Evolutionary conservation across 2,329 filamentous ascomycete genomes (phyloP).

Genomic region (Alternaria rosae): DNA sequence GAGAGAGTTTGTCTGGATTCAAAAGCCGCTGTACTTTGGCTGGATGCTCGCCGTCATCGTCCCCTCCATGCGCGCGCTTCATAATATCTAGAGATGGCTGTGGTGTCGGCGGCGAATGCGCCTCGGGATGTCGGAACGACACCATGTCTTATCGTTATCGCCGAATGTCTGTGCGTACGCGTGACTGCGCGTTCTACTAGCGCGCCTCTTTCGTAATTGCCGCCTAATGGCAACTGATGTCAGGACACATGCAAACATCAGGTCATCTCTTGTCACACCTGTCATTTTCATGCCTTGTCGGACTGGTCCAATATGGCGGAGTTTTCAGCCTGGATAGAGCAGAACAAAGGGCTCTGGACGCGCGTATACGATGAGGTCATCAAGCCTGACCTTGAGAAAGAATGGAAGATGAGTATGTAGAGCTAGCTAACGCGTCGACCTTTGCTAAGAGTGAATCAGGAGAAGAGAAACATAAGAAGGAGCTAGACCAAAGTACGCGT

Average conservation of each 20-base stretch:
- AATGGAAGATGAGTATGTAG: constrained; percentile 44
- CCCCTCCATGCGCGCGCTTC: constrained; percentile 50
- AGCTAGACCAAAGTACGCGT: constrained; percentile 38
- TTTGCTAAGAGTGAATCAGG: constrained; percentile 24
- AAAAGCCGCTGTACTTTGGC: constrained; percentile 56
- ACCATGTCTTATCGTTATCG: constrained; percentile 29
- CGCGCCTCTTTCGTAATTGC: constrained; percentile 2
- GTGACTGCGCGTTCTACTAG: constrained; percentile 34
- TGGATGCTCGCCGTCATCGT: constrained; percentile 34
- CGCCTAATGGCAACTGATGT: constrained; percentile 4
- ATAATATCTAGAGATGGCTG: constrained; percentile 22
- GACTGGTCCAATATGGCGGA: constrained; percentile 33
- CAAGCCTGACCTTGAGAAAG: constrained; percentile 39
- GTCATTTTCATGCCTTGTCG: constrained; percentile 2
- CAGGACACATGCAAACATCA: background rate
- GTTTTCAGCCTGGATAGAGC: constrained; percentile 36
- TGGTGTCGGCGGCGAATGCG: constrained; percentile 13
- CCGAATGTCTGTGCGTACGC: constrained; percentile 20
- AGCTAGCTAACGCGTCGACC: background rate
- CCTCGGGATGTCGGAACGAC: constrained; percentile 8
- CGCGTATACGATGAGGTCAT: constrained; percentile 48
- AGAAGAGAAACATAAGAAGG: constrained; percentile 32
- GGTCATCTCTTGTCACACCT: background rate
- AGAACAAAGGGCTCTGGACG: constrained; percentile 37
- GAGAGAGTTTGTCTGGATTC: constrained; percentile 69